Percentiles rank a stretch among this genome's conserved stretches.
phyloP scores from a whole-genome alignment of 192 early-diverging fungal species.

The Linnemannia zychae region DNA sequence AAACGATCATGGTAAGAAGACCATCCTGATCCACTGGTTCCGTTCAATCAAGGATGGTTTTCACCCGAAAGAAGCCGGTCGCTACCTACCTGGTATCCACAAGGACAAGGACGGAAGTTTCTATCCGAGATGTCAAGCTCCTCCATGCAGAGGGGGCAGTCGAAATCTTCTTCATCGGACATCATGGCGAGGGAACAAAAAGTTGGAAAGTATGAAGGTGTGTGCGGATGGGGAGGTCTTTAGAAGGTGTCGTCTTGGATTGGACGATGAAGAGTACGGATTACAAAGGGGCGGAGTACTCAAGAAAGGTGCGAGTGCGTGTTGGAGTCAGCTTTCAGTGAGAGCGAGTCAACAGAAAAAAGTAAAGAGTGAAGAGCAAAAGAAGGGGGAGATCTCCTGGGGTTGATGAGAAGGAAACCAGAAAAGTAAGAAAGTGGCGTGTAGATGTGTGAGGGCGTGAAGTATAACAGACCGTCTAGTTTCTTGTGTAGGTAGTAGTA shows the following conservation, averaged over 20 bases:
- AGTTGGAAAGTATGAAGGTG: not conserved
- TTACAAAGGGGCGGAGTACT: not conserved
- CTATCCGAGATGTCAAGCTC: slow-evolving; percentile 97
- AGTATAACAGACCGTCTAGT: not conserved
- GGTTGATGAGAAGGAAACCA: not conserved
- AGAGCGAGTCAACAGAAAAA: not conserved
- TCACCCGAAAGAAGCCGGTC: not conserved
- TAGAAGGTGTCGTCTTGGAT: not conserved
- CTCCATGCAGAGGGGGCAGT: slow-evolving; percentile 99
- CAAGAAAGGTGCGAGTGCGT: not conserved
- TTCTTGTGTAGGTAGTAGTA: not conserved
- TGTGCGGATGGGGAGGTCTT: not conserved
- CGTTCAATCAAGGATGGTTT: not conserved
- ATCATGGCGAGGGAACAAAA: slow-evolving; percentile 39
- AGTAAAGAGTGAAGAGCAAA: not conserved
- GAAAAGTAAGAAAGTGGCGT: not conserved
- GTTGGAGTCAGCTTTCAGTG: not conserved
- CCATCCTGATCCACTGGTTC: not conserved
- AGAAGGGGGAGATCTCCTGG: not conserved
- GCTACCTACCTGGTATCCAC: slow-evolving; percentile 91
- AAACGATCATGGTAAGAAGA: not conserved
- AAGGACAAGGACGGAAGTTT: slow-evolving; percentile 98
- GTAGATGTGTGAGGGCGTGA: not conserved
- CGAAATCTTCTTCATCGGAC: slow-evolving; percentile 91
- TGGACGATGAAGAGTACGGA: not conserved